A percentile compares a stretch with the other conserved stretches of the same genome.
These are phyloP conservation scores for Psilocybe subaeruginosa DNA, from an alignment of 768 basidiomycete genomes.

Conservation along the genomic window DNA sequence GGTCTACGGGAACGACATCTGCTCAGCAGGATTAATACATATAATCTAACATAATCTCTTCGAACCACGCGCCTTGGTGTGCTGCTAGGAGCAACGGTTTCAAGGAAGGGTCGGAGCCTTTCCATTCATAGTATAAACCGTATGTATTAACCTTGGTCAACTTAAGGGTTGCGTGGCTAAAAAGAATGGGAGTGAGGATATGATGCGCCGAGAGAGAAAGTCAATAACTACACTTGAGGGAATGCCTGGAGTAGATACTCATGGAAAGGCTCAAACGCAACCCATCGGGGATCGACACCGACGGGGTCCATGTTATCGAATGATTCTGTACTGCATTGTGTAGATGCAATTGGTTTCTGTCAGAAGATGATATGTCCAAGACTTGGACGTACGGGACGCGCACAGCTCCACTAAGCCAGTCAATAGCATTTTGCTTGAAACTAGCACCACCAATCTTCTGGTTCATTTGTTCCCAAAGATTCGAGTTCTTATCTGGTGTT, in stretches of 20 bases:
- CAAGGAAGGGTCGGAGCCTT: slow-evolving; percentile 59
- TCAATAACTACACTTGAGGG: slow-evolving; percentile 61
- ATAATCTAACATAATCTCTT: neutral
- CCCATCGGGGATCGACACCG: slow-evolving; percentile 56
- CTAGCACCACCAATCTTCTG: slow-evolving; percentile 32
- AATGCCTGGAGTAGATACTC: slow-evolving; percentile 52
- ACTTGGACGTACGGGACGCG: slow-evolving; percentile 39
- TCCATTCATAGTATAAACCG: slow-evolving; percentile 75
- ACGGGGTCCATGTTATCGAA: slow-evolving; percentile 52
- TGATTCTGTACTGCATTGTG: slow-evolving; percentile 49
- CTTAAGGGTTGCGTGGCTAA: slow-evolving; percentile 58
- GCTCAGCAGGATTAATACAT: neutral
- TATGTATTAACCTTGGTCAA: slow-evolving; percentile 78
- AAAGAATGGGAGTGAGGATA: neutral
- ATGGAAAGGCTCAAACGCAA: slow-evolving; percentile 55
- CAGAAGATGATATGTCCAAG: neutral
- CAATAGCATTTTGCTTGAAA: slow-evolving; percentile 44
- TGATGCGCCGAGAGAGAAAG: neutral
- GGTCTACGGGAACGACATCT: slow-evolving; percentile 75
- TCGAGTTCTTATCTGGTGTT: slow-evolving; percentile 41
- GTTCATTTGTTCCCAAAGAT: slow-evolving; percentile 36
- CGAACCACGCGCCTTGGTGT: slow-evolving; percentile 54
- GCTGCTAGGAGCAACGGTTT: slow-evolving; percentile 74
- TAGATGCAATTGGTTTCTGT: neutral
- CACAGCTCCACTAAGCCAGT: slow-evolving; percentile 54